Evolutionary conservation across 345 rosid genomes (phyloP).

Genomic region (Rhodamnia rubescens): DNA sequence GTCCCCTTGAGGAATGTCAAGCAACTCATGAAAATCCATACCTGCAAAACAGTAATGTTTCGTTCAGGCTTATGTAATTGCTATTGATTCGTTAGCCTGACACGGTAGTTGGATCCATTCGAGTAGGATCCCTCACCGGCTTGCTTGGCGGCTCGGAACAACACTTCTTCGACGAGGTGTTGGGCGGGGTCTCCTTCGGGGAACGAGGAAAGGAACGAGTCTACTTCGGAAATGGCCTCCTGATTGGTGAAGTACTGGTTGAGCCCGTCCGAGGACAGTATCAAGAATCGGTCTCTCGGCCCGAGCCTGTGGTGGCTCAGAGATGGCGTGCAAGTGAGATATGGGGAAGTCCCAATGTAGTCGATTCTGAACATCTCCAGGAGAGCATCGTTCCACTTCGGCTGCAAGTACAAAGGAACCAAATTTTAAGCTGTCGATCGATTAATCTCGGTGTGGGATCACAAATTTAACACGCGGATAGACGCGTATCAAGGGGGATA

Average conservation of each 20-base stretch:
- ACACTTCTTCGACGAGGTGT: slow-evolving; percentile 72
- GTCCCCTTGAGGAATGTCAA: slow-evolving; percentile 88
- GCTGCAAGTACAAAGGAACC: slow-evolving; percentile 24
- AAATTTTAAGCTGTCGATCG: not conserved
- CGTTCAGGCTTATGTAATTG: not conserved
- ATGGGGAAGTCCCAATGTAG: slow-evolving; percentile 68
- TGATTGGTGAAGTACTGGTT: slow-evolving; percentile 77
- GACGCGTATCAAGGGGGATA: not conserved
- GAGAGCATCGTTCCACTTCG: slow-evolving; percentile 79
- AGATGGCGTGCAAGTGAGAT: slow-evolving; percentile 67
- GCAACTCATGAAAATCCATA: slow-evolving; percentile 75
- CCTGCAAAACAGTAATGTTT: slow-evolving; percentile 23
- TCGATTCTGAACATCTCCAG: slow-evolving; percentile 75
- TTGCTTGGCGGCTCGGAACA: slow-evolving; percentile 85
- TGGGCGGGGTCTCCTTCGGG: slow-evolving; percentile 98
- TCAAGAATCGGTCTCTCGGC: slow-evolving; percentile 59
- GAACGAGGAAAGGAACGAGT: slow-evolving; percentile 55
- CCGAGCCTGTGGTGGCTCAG: slow-evolving; percentile 66
- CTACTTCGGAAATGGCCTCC: slow-evolving; percentile 69
- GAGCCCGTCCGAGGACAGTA: slow-evolving; percentile 86
- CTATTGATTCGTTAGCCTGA: not conserved
- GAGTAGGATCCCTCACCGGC: slow-evolving; percentile 35
- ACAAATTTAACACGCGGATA: not conserved
- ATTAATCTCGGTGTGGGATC: not conserved
- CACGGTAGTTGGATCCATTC: not conserved